Evolutionary conservation across 176 grass and related monocot species (phyloP).

Genomic region (Urochloa ruziziensis): DNA sequence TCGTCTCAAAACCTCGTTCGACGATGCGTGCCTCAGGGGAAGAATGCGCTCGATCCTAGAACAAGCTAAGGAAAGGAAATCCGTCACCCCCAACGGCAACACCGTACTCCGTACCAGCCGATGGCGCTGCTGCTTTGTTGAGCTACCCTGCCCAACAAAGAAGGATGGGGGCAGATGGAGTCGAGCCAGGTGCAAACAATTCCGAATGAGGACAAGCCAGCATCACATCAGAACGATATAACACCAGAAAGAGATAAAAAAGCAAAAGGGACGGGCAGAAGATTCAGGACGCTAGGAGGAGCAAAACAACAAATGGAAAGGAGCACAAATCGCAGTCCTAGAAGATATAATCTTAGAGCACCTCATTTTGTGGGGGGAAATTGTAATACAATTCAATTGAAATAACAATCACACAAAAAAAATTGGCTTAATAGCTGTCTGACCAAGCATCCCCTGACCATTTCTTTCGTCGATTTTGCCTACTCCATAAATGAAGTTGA

Average conservation of each 20-base stretch:
- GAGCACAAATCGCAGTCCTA: neutral
- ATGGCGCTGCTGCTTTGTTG: neutral
- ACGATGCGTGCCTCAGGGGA: neutral
- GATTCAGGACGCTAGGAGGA: neutral
- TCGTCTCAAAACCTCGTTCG: neutral
- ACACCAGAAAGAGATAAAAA: slow-evolving; percentile 6
- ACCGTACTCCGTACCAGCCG: neutral
- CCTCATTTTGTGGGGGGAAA: neutral
- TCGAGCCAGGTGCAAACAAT: neutral
- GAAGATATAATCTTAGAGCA: neutral
- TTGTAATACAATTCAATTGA: neutral
- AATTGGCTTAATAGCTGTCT: neutral
- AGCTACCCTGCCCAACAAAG: slow-evolving; percentile 15
- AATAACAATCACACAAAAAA: neutral
- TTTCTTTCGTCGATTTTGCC: neutral
- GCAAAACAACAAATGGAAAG: neutral
- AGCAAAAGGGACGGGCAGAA: neutral
- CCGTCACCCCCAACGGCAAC: neutral
- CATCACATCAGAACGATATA: slow-evolving; percentile 13
- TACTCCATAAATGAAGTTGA: neutral
- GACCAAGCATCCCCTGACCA: neutral
- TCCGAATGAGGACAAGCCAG: neutral
- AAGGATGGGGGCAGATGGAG: neutral
- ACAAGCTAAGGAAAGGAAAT: too few species aligned
- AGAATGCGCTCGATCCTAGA: neutral